Evolutionary conservation across 495 filamentous ascomycete genomes (phyloP).

Genomic region (Arthonia radiata): DNA sequence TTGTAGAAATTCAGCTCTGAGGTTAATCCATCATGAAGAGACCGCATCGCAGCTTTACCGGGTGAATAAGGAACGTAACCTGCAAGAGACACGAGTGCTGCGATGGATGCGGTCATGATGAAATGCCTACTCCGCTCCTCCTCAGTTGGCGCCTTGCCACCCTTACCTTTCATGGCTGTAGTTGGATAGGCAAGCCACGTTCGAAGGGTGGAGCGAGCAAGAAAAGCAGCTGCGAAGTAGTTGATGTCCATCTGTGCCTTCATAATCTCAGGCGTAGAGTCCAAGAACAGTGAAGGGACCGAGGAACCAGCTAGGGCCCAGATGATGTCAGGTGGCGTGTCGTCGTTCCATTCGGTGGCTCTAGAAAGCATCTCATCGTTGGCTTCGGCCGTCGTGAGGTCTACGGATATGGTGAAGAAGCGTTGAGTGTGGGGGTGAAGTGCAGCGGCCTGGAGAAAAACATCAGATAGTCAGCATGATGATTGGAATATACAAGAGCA

Average conservation of each 20-base stretch:
- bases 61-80: constrained; percentile 80
- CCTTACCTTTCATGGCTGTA: not conserved
- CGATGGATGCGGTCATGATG: constrained; percentile 61
- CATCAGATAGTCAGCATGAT: constrained; percentile 1
- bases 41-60: constrained; percentile 62
- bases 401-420: constrained; percentile 66
- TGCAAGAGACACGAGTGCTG: constrained; percentile 48
- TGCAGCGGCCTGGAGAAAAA: constrained; percentile 26
- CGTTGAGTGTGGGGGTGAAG: constrained; percentile 35
- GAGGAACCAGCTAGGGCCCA: constrained; percentile 78
- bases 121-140: constrained; percentile 32
- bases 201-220: constrained; percentile 45
- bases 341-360: constrained; percentile 62
- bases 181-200: constrained; percentile 26
- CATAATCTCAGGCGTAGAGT: constrained; percentile 35
- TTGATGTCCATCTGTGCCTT: constrained; percentile 73
- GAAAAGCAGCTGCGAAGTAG: constrained; percentile 73
- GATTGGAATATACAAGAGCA: constrained; percentile 1
- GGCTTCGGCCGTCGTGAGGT: constrained; percentile 45
- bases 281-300: constrained; percentile 53
- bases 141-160: not conserved
- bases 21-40: constrained; percentile 54
- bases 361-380: constrained; percentile 42
- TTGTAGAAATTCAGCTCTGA: constrained; percentile 73
- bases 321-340: constrained; percentile 50